Evolutionary conservation across 345 rosid species (phyloP).

Genomic region (Acer yangbiense): DNA sequence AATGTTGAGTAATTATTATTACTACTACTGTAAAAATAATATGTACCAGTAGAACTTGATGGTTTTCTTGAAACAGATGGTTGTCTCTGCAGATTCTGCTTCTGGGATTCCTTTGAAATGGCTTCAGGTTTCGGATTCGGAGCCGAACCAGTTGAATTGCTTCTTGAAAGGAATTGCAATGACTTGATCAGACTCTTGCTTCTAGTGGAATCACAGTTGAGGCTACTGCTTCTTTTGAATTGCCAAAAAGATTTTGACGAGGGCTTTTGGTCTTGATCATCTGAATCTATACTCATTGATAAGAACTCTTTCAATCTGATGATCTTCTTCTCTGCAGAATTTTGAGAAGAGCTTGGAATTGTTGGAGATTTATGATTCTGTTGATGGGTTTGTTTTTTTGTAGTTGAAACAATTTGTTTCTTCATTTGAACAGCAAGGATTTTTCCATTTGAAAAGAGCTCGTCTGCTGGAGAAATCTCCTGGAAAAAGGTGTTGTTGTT

Average conservation of each 20-base stretch:
- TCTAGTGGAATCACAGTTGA: slow-evolving; percentile 59
- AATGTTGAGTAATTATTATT: slow-evolving; percentile 24
- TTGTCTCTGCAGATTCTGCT: slow-evolving; percentile 52
- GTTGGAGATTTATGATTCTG: slow-evolving; percentile 27
- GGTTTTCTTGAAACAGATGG: slow-evolving; percentile 50
- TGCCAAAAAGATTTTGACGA: slow-evolving; percentile 60
- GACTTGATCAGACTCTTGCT: slow-evolving; percentile 64
- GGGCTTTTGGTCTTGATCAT: slow-evolving; percentile 32
- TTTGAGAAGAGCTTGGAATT: not conserved
- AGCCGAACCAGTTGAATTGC: slow-evolving; percentile 87
- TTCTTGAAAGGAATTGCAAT: slow-evolving; percentile 70
- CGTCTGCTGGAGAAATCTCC: slow-evolving; percentile 76
- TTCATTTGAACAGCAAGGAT: slow-evolving; percentile 71
- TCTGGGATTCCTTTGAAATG: slow-evolving; percentile 41
- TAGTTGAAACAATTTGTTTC: slow-evolving; percentile 29
- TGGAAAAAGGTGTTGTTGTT: slow-evolving; percentile 35
- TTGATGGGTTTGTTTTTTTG: slow-evolving; percentile 12
- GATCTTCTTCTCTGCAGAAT: slow-evolving; percentile 52
- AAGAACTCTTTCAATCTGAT: slow-evolving; percentile 67
- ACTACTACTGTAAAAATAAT: slow-evolving; percentile 26
- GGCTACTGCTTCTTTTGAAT: slow-evolving; percentile 83
- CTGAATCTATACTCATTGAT: slow-evolving; percentile 31
- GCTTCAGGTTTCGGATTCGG: slow-evolving; percentile 51
- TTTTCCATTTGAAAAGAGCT: slow-evolving; percentile 87
- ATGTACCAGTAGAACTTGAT: slow-evolving; percentile 27